These are phyloP conservation scores for Hirschioporus abietinus DNA, from an alignment of 768 basidiomycete genomes.

Conservation along the genomic window DNA sequence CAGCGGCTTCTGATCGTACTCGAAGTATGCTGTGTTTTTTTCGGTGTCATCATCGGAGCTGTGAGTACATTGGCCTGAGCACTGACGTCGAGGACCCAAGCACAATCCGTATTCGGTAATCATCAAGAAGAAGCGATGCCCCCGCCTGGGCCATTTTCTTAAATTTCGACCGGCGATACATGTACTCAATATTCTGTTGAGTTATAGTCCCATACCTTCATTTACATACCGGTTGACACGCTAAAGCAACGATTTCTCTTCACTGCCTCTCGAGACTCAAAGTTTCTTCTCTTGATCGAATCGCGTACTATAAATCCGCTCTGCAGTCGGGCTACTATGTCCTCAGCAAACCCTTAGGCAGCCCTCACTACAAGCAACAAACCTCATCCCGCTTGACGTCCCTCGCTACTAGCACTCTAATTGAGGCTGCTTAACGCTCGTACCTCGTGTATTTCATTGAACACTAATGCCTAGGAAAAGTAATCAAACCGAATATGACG, in stretches of 20 bases:
- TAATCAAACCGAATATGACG: not conserved
- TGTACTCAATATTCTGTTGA: not conserved
- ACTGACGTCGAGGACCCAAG: not conserved
- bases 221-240: not conserved
- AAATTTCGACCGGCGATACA: not conserved
- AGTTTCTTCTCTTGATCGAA: not conserved
- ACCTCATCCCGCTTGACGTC: not conserved
- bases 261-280: not conserved
- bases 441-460: not conserved
- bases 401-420: not conserved
- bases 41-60: not conserved
- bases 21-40: not conserved
- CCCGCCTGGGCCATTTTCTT: not conserved
- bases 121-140: not conserved
- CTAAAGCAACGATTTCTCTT: not conserved
- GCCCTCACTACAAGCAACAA: not conserved
- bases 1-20: not conserved
- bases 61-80: not conserved
- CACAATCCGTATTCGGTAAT: not conserved
- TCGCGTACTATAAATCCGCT: not conserved
- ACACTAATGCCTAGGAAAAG: not conserved
- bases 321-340: not conserved
- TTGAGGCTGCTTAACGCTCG: not conserved
- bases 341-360: not conserved
- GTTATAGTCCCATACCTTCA: not conserved